Evolutionary conservation across 371 early-diverging fungal genomes (phyloP).

Genomic region (Mucor lusitanicus): DNA sequence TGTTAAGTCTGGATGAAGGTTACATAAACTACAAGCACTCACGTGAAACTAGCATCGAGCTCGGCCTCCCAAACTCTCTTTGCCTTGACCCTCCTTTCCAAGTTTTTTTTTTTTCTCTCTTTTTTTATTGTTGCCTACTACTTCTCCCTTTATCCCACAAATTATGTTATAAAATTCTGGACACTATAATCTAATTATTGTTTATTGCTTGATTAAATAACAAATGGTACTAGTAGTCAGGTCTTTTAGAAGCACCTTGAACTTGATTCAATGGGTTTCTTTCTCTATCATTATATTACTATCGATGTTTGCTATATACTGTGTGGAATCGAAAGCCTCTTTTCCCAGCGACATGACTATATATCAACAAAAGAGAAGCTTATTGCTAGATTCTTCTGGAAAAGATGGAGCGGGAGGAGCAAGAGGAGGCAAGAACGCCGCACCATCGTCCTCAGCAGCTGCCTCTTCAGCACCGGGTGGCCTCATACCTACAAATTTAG

Average conservation of each 20-base stretch:
- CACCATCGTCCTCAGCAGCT: neutral
- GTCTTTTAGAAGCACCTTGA: conserved; percentile 23
- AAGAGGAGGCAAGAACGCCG: neutral
- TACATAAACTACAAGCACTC: too few relatives aligned
- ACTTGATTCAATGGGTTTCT: conserved; percentile 20
- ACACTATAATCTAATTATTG: neutral
- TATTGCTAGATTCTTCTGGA: neutral
- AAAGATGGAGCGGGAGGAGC: neutral
- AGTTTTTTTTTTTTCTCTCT: too few relatives aligned
- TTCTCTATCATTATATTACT: conserved; percentile 22
- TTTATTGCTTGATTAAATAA: neutral
- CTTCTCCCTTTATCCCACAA: neutral
- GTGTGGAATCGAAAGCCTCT: conserved; percentile 16
- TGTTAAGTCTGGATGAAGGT: too few relatives aligned
- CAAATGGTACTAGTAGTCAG: conserved; percentile 30
- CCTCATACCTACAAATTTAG: conserved; percentile 30
- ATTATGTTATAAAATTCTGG: neutral
- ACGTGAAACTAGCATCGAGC: too few relatives aligned
- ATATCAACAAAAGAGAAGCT: conserved; percentile 13
- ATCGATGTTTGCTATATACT: conserved; percentile 25
- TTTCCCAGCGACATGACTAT: conserved; percentile 14
- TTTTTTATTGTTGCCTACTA: neutral
- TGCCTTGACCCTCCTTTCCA: too few relatives aligned
- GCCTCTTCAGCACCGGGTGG: neutral
- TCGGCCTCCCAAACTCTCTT: too few relatives aligned